Conservation (phyloP, 2,329 filamentous ascomycete genomes). For the Colletotrichum sp. region DNA sequence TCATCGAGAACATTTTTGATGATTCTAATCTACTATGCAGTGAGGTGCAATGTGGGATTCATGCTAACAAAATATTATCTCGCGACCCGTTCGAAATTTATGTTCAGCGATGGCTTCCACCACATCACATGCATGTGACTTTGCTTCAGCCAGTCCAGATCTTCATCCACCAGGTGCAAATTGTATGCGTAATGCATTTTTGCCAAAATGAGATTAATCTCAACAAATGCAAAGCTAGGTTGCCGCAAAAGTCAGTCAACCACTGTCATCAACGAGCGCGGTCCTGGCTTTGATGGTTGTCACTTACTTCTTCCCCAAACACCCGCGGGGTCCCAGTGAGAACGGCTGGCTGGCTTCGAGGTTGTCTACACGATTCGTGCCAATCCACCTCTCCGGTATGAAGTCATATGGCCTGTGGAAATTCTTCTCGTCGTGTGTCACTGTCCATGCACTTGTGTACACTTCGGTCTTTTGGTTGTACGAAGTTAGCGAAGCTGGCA, state of each 20-base stretch:
- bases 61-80: neutral
- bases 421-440: constrained; percentile 34
- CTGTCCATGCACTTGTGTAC: constrained; percentile 33
- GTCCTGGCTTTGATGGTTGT: neutral
- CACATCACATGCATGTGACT: constrained; percentile 35
- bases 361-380: constrained; percentile 28
- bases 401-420: constrained; percentile 35
- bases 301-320: constrained; percentile 35
- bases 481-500: neutral
- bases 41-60: neutral
- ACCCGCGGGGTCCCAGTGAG: constrained; percentile 30
- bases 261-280: neutral
- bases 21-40: neutral
- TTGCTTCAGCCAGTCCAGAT: constrained; percentile 42
- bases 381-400: constrained; percentile 40
- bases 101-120: constrained; percentile 35
- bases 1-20: neutral
- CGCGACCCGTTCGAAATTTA: constrained; percentile 22
- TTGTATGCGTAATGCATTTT: constrained; percentile 44
- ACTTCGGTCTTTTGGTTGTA: constrained; percentile 29
- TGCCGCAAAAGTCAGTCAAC: neutral
- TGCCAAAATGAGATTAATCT: constrained; percentile 40
- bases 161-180: constrained; percentile 33
- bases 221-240: constrained; percentile 37
- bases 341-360: constrained; percentile 38